phyloP scores from a whole-genome alignment of 306 rosid species.

The Hippophae gyantsensis region DNA sequence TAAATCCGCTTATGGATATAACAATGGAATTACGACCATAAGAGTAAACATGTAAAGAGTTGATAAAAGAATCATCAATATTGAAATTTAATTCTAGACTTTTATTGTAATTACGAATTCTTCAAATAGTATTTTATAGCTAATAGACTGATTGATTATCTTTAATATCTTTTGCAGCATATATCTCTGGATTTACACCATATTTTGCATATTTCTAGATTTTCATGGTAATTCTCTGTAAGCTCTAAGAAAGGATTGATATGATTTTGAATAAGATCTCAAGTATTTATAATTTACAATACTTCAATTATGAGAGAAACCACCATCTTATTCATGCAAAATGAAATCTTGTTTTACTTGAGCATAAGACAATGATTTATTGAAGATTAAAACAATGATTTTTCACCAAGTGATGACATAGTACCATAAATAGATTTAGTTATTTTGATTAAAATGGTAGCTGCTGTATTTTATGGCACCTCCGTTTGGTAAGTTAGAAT shows the following conservation, averaged over 20 bases:
- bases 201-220: slow-evolving; percentile 67
- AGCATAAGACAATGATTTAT: neutral
- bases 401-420: no score
- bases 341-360: neutral
- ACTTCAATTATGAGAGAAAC: neutral
- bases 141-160: slow-evolving; percentile 8
- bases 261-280: slow-evolving; percentile 9
- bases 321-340: neutral
- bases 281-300: neutral
- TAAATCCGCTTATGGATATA: no score
- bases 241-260: neutral
- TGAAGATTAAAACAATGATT: no score
- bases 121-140: slow-evolving; percentile 1
- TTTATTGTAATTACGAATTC: neutral
- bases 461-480: no score
- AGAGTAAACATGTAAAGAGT: no score
- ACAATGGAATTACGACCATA: no score
- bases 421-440: no score
- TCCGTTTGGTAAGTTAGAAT: no score
- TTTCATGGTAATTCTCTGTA: slow-evolving; percentile 57
- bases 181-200: slow-evolving; percentile 82
- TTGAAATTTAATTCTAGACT: no score
- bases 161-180: slow-evolving; percentile 45
- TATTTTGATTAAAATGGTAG: no score
- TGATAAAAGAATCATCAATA: no score